Evolutionary conservation across 805 yeast genomes (phyloP).

Genomic region (Monosporozyma siamensis): DNA sequence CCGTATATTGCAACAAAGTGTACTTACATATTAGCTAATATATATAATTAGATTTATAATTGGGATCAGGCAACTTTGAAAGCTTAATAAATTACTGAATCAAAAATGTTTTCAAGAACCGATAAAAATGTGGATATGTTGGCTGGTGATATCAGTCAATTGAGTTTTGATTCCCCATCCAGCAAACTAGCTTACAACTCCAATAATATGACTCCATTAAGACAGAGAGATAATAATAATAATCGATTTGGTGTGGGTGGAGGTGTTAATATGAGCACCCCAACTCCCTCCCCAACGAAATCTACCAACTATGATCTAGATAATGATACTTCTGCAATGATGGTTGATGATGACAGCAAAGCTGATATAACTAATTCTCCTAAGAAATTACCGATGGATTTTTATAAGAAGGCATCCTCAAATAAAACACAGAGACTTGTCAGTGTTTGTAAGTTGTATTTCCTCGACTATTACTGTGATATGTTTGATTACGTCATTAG

Average conservation of each 20-base stretch:
- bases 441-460: constrained; percentile 87
- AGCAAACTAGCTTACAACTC: not conserved
- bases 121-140: constrained; percentile 27
- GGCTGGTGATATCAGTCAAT: constrained; percentile 29
- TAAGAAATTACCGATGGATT: constrained; percentile 36
- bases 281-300: constrained; percentile 27
- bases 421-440: constrained; percentile 79
- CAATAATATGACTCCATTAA: constrained; percentile 15
- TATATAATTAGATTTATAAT: no score
- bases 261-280: constrained; percentile 7
- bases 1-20: no score
- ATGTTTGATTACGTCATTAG: constrained; percentile 85
- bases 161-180: constrained; percentile 22
- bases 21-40: no score
- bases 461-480: constrained; percentile 92
- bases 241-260: not conserved
- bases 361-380: constrained; percentile 27
- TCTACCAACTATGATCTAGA: constrained; percentile 17
- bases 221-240: constrained; percentile 8
- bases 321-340: constrained; percentile 28
- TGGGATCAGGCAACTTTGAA: no score
- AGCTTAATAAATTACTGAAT: not conserved
- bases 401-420: constrained; percentile 49
- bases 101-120: constrained; percentile 19
- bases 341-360: constrained; percentile 22